These are phyloP conservation scores for Hypoxylon fragiforme DNA, from an alignment of 495 filamentous ascomycete genomes.

Conservation along the genomic window DNA sequence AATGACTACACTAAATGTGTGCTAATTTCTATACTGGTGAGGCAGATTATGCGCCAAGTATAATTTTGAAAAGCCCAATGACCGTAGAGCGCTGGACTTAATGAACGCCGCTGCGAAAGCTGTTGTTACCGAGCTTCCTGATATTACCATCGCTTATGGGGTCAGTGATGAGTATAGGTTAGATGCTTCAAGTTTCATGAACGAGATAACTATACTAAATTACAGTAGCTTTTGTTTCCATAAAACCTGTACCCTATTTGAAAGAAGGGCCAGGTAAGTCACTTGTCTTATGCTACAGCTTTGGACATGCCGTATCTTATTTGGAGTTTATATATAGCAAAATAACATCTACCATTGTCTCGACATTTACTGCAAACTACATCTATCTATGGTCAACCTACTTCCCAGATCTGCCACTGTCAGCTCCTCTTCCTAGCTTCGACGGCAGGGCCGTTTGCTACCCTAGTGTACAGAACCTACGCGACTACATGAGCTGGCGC, in stretches of 20 bases:
- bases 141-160: constrained; percentile 86
- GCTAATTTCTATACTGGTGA: constrained; percentile 5
- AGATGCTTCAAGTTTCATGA: neutral
- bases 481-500: constrained; percentile 96
- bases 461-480: constrained; percentile 72
- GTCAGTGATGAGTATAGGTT: constrained; percentile 91
- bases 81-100: constrained; percentile 80
- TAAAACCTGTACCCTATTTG: constrained; percentile 77
- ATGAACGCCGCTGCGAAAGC: constrained; percentile 90
- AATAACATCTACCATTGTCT: constrained; percentile 84
- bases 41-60: constrained; percentile 78
- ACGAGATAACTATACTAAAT: neutral
- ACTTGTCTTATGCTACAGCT: neutral
- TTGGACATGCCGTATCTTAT: neutral
- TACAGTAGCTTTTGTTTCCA: constrained; percentile 79
- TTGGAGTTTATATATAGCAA: constrained; percentile 60
- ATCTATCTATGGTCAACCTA: constrained; percentile 75
- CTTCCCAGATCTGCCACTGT: constrained; percentile 69
- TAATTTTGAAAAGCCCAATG: constrained; percentile 88
- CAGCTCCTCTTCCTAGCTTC: constrained; percentile 81
- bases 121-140: constrained; percentile 81
- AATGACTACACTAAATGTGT: neutral
- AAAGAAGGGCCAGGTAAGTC: constrained; percentile 77
- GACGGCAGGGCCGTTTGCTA: constrained; percentile 91
- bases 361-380: constrained; percentile 92